These are phyloP conservation scores for Neurospora sp. DNA, from an alignment of 495 filamentous ascomycete genomes.

Conservation along the genomic window DNA sequence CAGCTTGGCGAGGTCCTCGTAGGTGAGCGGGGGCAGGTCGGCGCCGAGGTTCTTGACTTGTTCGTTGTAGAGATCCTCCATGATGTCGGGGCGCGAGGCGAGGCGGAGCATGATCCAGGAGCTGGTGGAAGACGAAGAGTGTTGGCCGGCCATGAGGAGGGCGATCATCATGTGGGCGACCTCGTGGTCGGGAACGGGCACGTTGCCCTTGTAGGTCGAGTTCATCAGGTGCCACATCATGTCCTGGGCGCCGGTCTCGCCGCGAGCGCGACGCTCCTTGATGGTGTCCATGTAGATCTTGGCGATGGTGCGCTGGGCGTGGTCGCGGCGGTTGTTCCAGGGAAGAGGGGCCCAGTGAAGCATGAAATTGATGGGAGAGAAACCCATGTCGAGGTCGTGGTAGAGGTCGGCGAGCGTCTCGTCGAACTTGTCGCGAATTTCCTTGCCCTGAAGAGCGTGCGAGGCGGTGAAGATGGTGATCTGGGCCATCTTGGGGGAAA, in stretches of 20 bases:
- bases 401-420: slow-evolving; percentile 63
- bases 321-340: slow-evolving; percentile 68
- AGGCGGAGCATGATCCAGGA: slow-evolving; percentile 76
- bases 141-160: slow-evolving; percentile 80
- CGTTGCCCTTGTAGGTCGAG: slow-evolving; percentile 66
- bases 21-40: slow-evolving; percentile 52
- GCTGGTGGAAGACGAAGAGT: slow-evolving; percentile 73
- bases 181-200: slow-evolving; percentile 61
- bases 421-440: slow-evolving; percentile 66
- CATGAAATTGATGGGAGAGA: slow-evolving; percentile 76
- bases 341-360: slow-evolving; percentile 81
- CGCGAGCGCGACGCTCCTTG: slow-evolving; percentile 45
- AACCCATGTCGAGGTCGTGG: slow-evolving; percentile 79
- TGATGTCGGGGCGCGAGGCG: slow-evolving; percentile 58
- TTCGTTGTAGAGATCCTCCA: slow-evolving; percentile 68
- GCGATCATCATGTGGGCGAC: slow-evolving; percentile 90
- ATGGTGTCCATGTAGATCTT: slow-evolving; percentile 73
- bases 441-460: slow-evolving; percentile 68
- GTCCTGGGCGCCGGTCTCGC: slow-evolving; percentile 45
- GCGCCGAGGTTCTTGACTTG: slow-evolving; percentile 53
- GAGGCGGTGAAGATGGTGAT: slow-evolving; percentile 81
- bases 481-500: slow-evolving; percentile 63
- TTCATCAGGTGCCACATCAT: slow-evolving; percentile 82
- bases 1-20: slow-evolving; percentile 58
- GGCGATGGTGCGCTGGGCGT: slow-evolving; percentile 63